Evolutionary conservation across 2,329 filamentous ascomycete species (phyloP).

Genomic region (Ceratocystis variospora): DNA sequence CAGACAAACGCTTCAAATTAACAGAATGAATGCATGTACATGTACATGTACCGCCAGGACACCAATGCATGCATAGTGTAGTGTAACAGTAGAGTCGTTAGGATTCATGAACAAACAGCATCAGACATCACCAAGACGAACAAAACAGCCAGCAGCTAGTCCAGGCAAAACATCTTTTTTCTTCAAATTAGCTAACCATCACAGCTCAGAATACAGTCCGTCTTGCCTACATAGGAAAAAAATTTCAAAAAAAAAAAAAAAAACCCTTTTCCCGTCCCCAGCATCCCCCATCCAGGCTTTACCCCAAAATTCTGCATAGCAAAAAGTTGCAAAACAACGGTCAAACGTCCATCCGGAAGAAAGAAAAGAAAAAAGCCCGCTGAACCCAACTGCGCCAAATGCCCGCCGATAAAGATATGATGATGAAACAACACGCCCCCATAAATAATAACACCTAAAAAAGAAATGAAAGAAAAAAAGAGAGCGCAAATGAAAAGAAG

Average conservation of each 20-base stretch:
- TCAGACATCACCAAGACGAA: too few species aligned
- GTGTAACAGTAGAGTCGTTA: too few species aligned
- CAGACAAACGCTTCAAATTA: too few species aligned
- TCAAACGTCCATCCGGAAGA: neutral
- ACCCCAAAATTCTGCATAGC: neutral
- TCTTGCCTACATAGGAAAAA: neutral
- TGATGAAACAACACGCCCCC: constrained; percentile 6
- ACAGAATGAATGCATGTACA: too few species aligned
- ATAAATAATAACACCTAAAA: constrained; percentile 9
- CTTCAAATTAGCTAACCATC: neutral
- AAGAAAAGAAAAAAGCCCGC: constrained; percentile 10
- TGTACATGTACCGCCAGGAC: neutral
- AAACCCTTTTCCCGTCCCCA: neutral
- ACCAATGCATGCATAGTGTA: neutral
- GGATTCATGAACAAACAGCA: too few species aligned
- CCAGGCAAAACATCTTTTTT: neutral
- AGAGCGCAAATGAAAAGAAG: constrained; percentile 2
- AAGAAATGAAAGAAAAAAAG: constrained; percentile 3
- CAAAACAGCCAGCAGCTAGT: neutral
- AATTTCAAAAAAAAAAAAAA: neutral
- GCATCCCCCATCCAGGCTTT: neutral
- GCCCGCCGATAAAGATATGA: constrained; percentile 4
- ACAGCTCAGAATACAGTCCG: neutral
- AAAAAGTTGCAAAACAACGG: constrained; percentile 3
- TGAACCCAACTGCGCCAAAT: constrained; percentile 11